Evolutionary conservation across 2,329 filamentous ascomycete genomes (phyloP).

Genomic region (Conoideocrella luteorostrata): DNA sequence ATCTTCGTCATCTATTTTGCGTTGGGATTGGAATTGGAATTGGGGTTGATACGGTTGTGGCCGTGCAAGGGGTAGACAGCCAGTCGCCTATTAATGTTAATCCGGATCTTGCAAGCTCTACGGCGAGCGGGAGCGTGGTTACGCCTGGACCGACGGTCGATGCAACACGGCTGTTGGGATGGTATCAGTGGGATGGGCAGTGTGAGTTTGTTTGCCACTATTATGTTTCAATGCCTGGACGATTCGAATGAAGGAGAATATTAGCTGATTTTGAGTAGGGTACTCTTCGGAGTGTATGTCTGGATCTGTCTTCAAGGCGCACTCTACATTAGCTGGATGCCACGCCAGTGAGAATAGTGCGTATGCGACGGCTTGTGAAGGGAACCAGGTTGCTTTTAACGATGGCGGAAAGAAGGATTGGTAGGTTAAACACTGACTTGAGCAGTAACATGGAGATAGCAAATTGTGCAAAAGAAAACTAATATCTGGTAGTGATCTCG

Average conservation of each 20-base stretch:
- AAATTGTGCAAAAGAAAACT: not conserved
- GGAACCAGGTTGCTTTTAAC: not conserved
- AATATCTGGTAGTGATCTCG: not conserved
- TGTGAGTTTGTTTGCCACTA: not conserved
- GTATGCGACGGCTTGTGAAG: not conserved
- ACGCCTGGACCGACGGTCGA: no score
- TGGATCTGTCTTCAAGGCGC: not conserved
- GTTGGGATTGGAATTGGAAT: no score
- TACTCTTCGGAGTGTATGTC: not conserved
- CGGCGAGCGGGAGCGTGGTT: no score
- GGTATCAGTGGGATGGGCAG: not conserved
- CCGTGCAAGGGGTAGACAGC: no score
- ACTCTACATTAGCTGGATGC: not conserved
- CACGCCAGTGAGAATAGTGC: not conserved
- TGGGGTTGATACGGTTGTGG: no score
- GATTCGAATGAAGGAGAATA: no score
- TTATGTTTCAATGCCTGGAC: no score
- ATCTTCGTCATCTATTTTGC: no score
- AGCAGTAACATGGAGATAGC: not conserved
- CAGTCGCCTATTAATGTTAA: not conserved
- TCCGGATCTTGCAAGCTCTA: not conserved
- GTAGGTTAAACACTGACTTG: no score
- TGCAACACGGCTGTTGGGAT: not conserved
- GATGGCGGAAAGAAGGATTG: not conserved
- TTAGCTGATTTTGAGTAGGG: no score